Evolutionary conservation across 2,329 filamentous ascomycete species (phyloP).

Genomic region (Colletotrichum sansevieriae): DNA sequence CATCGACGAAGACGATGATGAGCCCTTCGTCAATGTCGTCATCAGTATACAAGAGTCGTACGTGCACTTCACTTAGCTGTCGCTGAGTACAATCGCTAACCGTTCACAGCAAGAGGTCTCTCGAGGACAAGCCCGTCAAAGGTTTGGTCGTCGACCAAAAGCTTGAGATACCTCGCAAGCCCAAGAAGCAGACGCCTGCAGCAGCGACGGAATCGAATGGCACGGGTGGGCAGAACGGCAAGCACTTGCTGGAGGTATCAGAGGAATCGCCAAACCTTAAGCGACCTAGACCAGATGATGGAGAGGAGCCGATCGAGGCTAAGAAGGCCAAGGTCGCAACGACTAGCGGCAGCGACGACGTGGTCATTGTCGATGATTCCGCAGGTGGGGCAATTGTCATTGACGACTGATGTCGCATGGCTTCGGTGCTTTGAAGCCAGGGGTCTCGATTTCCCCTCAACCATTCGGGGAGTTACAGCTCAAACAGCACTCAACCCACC

Average conservation of each 20-base stretch:
- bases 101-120: constrained; percentile 53
- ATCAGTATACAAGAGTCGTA: constrained; percentile 76
- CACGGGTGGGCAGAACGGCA: constrained; percentile 58
- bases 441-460: constrained; percentile 5
- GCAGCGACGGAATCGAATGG: constrained; percentile 52
- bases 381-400: constrained; percentile 76
- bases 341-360: constrained; percentile 56
- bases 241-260: constrained; percentile 54
- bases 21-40: constrained; percentile 83
- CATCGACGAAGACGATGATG: constrained; percentile 83
- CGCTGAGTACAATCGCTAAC: constrained; percentile 45
- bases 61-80: constrained; percentile 45
- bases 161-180: constrained; percentile 66
- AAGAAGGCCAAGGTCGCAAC: constrained; percentile 64
- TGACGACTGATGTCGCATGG: constrained; percentile 61
- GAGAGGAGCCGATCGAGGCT: constrained; percentile 50
- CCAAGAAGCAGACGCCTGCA: constrained; percentile 56
- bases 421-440: constrained; percentile 14
- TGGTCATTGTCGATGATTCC: constrained; percentile 50
- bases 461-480: constrained; percentile 42
- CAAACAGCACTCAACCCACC: constrained; percentile 81
- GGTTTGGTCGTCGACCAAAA: constrained; percentile 57
- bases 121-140: constrained; percentile 68
- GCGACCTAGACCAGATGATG: constrained; percentile 59
- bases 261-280: constrained; percentile 56